Evolutionary conservation across 371 early-diverging fungal species (phyloP), one percentile per base, ranked within the genome.

Genomic region (Mucor mucedo): DNA sequence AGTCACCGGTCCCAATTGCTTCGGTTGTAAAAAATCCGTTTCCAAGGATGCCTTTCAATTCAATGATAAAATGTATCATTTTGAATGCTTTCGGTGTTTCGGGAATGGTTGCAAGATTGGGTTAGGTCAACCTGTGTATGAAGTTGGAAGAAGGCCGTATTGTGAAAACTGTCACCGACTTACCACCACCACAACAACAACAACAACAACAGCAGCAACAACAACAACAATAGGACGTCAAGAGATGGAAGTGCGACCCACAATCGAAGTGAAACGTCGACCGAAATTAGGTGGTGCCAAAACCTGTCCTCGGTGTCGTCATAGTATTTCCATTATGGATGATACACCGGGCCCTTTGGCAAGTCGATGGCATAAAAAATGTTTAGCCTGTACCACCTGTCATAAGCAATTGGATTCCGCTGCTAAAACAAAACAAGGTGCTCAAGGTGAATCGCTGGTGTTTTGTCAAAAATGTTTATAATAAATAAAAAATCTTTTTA

Each of bases 281-380:
- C 84, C 82, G 1, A 84, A 78, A 64, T 65, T 87, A 30, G 87
- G 87, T 13, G 85, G 87, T n/a, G 65, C 70, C 33, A 81, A 70
- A 48, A 78, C 44, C 9, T 87, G 87, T 60, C 84, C 86, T 5
- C 68, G 84, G 10, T 87, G 87, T 60, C 66, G 63, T 6, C 56
- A 70, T 21, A 74, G 78, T 16, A 79, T 85, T 30, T 79, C 83
- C 2, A 73, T 87, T 52, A 80, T 83, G 79, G 87, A 87, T 14
- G 82, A 83, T 55, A 75, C 71, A 0, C 83, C 82, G 1, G 87
- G 87, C 21, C 87, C 87, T 3, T 68, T 79, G 39, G 79, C 78
- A 4, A 84, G 75, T 27, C 77, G 82, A 44, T 87, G 87, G 87
- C 87, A 87, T 59, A 85, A 82, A 48, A 87, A 83, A 62, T 87